Percentiles rank a stretch among this genome's conserved stretches.
Evolutionary conservation across 169 alveolate genomes (phyloP).

Genomic region (Amoebophrya sp.): DNA sequence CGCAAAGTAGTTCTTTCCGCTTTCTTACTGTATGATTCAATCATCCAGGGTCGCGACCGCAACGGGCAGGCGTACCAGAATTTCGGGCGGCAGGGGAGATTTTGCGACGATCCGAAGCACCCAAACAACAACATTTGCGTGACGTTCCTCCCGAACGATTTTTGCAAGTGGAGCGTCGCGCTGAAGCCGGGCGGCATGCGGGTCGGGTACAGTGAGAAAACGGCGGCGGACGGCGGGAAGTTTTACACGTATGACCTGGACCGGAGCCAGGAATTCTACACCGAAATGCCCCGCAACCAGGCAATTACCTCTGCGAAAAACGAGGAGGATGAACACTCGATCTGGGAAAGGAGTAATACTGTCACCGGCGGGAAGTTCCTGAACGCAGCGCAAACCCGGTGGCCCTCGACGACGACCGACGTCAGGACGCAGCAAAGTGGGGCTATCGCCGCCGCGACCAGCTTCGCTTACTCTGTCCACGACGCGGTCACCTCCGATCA

Average conservation of each 20-base stretch:
- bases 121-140: not conserved
- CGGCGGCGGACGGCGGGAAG: not conserved
- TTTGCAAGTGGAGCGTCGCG: not conserved
- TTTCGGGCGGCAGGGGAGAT: not conserved
- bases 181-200: not conserved
- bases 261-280: not conserved
- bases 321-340: not conserved
- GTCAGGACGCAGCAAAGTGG: too few relatives aligned
- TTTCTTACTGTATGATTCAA: too few relatives aligned
- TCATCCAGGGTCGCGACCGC: not conserved
- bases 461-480: too few relatives aligned
- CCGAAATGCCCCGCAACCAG: not conserved
- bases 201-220: not conserved
- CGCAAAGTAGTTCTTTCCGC: too few relatives aligned
- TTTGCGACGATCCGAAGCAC: not conserved
- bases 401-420: not conserved
- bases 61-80: not conserved
- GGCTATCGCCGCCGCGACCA: too few relatives aligned
- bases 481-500: too few relatives aligned
- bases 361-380: not conserved
- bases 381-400: not conserved
- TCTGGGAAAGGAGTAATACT: not conserved
- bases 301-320: not conserved
- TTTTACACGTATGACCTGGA: not conserved
- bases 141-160: not conserved